Evolutionary conservation across 2,329 filamentous ascomycete genomes (phyloP), one percentile per base, ranked within the genome.

Genomic region (Parastagonospora nodorum): DNA sequence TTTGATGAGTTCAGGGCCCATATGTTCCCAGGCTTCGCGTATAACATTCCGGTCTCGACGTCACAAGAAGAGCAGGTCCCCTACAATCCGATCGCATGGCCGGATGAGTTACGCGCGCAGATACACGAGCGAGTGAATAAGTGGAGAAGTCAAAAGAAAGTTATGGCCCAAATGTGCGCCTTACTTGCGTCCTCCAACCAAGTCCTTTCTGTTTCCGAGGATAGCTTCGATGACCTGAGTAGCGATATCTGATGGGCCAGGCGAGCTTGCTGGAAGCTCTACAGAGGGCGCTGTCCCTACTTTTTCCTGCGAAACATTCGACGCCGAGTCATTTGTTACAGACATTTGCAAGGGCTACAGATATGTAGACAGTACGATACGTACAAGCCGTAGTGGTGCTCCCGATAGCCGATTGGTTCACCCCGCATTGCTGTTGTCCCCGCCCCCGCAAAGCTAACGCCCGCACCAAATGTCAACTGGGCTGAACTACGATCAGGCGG

Each of bases 391-490:
- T n/a, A 8, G 19, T 27, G 16, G 11, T 12, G 7, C 16, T 27
- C 41, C 41, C 47, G 47, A 45, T 28, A 16, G 12, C 31, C 42
- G 48, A 42, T 46, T 37, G 38, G 48, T 46, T 14, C 28, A 41
- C 38, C 12, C 24, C 40, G 14, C 39, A 38, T n/a, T 12, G 10
- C 40, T 36, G 28, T 19, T 30, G 19, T 44, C 84, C 55, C 82
- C 80, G 35, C 85, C 58, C 57, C 58, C 59, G 52, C 57, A 58
- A 58, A 59, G 48, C 56, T 57, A 53, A 45, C 40, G 40, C 32
- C 19, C 15, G 40, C 51, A 53, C 32, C 44, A 35, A 45, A 31
- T 14, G n/a, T 37, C 31, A 15, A 45, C 8, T 24, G 27, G 4
- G 9, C 29, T 14, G n/a, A 32, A 24, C 16, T 29, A 46, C 42